Evolutionary conservation across 1,284 basidiomycete species (phyloP).

Genomic region (Cryptococcus floricola): DNA sequence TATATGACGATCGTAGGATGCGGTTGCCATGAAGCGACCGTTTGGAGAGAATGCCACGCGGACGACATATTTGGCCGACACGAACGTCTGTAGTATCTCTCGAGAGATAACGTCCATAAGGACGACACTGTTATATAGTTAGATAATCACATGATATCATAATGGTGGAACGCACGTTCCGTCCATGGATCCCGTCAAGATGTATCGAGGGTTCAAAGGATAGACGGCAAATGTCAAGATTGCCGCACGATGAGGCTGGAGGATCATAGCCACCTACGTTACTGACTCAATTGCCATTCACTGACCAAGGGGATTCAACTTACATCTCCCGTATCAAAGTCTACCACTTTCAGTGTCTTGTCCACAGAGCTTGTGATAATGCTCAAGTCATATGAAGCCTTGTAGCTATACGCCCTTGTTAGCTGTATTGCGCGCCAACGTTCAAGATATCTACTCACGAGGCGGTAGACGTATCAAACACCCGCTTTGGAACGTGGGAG

Average conservation of each 20-base stretch:
- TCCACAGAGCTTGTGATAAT: conserved; percentile 81
- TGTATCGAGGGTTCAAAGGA: conserved; percentile 40
- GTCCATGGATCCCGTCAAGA: conserved; percentile 48
- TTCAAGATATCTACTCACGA: conserved; percentile 22
- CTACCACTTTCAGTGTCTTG: conserved; percentile 67
- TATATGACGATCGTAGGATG: conserved; percentile 46
- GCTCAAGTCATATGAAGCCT: conserved; percentile 12
- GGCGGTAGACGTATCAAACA: conserved; percentile 41
- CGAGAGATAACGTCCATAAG: conserved; percentile 43
- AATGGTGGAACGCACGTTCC: conserved; percentile 34
- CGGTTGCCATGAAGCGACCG: conserved; percentile 42
- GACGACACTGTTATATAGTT: conserved; percentile 17
- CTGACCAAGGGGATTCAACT: conserved; percentile 2
- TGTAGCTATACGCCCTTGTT: conserved; percentile 21
- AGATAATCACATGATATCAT: not conserved
- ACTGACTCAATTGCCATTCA: not conserved
- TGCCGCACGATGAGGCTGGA: conserved; percentile 45
- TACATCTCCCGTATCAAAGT: conserved; percentile 69
- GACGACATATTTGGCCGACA: conserved; percentile 44
- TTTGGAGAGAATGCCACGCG: conserved; percentile 40
- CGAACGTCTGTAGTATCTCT: conserved; percentile 39
- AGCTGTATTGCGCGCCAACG: not conserved
- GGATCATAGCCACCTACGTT: conserved; percentile 33
- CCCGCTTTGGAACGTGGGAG: conserved; percentile 26
- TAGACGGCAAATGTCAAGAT: conserved; percentile 44